Evolutionary conservation across 495 filamentous ascomycete species (phyloP), one percentile per base, ranked within the genome.

Genomic region (Glarea lozoyensis): DNA sequence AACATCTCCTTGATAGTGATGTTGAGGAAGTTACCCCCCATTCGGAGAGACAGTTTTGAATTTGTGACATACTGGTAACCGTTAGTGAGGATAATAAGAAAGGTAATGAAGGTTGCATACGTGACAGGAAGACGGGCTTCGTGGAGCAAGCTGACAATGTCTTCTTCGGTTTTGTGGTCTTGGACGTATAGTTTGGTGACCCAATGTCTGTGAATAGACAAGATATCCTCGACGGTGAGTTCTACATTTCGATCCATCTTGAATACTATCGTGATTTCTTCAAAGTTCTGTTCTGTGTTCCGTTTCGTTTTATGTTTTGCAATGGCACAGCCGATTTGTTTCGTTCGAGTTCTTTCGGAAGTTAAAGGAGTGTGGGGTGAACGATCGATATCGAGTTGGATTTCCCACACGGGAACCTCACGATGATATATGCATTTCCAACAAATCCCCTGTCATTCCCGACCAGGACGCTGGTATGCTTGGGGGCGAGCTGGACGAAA

Each of bases 131-230:
- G 33, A 27, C 17, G 32, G 5, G 22, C 38, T n/a, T 46, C 42
- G 35, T 34, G 34, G 20, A 54, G 15, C 9, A 46, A 9, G 4
- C 18, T 25, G 17, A 50, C 46, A 17, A 54, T 54, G 15, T 54
- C 46, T 16, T 3, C 35, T 33, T 32, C 38, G 12, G 46, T 43
- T 15, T 49, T 54, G 12, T 27, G 18, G 3, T 44, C 42, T 3
- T 46, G 15, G 4, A 54, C 10, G 29, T 48, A 53, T 12, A 54
- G 29, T 31, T 46, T 34, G 2, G 46, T 47, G 17, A 54, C 44
- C 51, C 51, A 54, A 5, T 22, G 9, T 11, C 43, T 33, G 30
- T 54, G 51, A 0, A 43, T 12, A 30, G 25, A 30, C 32, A 54
- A 18, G 4, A 54, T 37, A 15, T 54, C 51, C 32, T 49, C 46